phyloP scores from a whole-genome alignment of 495 filamentous ascomycete species.

The Hypoxylon lienhwacheense region DNA sequence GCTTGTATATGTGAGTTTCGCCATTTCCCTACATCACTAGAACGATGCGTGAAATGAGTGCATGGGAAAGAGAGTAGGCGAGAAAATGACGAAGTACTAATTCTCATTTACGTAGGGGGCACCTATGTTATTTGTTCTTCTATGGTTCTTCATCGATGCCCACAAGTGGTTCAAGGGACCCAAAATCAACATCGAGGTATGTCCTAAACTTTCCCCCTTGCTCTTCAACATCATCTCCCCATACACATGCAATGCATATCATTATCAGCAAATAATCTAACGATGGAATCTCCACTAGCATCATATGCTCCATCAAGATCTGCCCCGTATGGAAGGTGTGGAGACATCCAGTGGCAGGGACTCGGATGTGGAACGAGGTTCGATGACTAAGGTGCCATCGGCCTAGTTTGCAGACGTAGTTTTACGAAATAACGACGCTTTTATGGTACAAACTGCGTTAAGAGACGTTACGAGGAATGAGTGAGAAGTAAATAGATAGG shows the following conservation, averaged over 20 bases:
- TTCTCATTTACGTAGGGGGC: constrained; percentile 32
- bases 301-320: constrained; percentile 29
- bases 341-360: constrained; percentile 14
- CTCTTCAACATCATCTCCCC: neutral
- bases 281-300: constrained; percentile 17
- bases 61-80: constrained; percentile 44
- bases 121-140: constrained; percentile 58
- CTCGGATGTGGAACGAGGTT: constrained; percentile 31
- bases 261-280: constrained; percentile 14
- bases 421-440: neutral
- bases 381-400: constrained; percentile 15
- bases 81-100: constrained; percentile 14
- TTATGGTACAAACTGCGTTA: too few relatives aligned
- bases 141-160: constrained; percentile 73
- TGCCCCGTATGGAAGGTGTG: constrained; percentile 26
- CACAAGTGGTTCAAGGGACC: constrained; percentile 75
- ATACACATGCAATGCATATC: too few relatives aligned
- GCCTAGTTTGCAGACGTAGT: neutral
- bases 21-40: neutral
- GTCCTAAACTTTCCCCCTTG: neutral
- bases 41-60: too few relatives aligned
- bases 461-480: too few relatives aligned
- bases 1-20: constrained; percentile 62
- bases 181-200: constrained; percentile 63
- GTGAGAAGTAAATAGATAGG: too few relatives aligned